A percentile compares a stretch with the other conserved stretches of the same genome.
phyloP scores from a whole-genome alignment of 2,329 filamentous ascomycete genomes.

The Ascocoryne sarcoides region DNA sequence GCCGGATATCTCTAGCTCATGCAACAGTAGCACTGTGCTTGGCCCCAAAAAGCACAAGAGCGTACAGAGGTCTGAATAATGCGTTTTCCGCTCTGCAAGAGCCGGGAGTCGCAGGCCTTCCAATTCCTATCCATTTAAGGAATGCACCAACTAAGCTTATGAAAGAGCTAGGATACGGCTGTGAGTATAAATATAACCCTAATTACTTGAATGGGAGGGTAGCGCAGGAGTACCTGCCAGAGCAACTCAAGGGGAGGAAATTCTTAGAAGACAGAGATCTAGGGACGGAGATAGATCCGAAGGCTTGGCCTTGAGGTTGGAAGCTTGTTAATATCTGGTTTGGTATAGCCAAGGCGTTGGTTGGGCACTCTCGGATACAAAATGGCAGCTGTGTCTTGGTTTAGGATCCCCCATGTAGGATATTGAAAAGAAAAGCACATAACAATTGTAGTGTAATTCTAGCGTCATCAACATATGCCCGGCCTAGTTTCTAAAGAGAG shows the following conservation, averaged over 20 bases:
- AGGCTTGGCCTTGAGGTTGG: constrained; percentile 21
- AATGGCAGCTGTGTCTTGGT: too few relatives aligned
- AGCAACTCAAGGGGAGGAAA: constrained; percentile 55
- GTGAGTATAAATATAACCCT: constrained; percentile 94
- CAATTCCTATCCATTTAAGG: constrained; percentile 77
- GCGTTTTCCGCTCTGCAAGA: constrained; percentile 72
- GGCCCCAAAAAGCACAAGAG: constrained; percentile 77
- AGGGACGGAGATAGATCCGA: constrained; percentile 65
- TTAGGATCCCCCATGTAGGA: too few relatives aligned
- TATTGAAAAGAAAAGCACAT: too few relatives aligned
- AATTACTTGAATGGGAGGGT: constrained; percentile 78
- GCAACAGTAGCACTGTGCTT: constrained; percentile 71
- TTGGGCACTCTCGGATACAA: too few relatives aligned
- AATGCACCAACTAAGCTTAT: constrained; percentile 90
- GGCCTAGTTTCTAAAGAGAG: too few relatives aligned
- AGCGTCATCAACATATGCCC: too few relatives aligned
- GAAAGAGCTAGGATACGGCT: constrained; percentile 85
- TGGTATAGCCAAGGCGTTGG: too few relatives aligned
- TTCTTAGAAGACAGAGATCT: constrained; percentile 79
- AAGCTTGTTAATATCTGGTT: too few relatives aligned
- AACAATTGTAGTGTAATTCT: too few relatives aligned
- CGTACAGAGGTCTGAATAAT: constrained; percentile 74
- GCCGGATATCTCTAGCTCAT: constrained; percentile 84
- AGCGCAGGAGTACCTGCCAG: constrained; percentile 82
- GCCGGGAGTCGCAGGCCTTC: constrained; percentile 71